These are phyloP conservation scores for Penicillium cataractarum DNA, from an alignment of 495 filamentous ascomycete genomes.

Conservation along the genomic window DNA sequence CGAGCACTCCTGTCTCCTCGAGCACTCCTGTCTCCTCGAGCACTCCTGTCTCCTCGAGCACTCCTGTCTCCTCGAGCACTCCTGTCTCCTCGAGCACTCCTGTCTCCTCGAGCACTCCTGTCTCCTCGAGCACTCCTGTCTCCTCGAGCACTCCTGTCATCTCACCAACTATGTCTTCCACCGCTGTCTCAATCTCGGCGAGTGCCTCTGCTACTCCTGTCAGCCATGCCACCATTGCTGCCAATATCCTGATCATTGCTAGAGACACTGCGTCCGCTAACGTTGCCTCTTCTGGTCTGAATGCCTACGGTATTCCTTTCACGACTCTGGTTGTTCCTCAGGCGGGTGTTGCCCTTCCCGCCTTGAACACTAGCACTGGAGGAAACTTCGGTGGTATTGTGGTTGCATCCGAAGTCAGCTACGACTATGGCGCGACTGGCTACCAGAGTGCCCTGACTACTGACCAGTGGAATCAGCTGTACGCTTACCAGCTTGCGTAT, in stretches of 20 bases:
- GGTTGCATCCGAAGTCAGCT: constrained; percentile 58
- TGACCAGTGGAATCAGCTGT: constrained; percentile 59
- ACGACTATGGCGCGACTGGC: constrained; percentile 48
- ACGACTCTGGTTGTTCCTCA: constrained; percentile 57
- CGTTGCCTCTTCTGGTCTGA: constrained; percentile 56
- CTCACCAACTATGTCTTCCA: constrained; percentile 33
- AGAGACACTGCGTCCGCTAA: constrained; percentile 49
- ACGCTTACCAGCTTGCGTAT: constrained; percentile 59
- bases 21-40: too few species aligned
- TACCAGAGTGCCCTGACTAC: constrained; percentile 59
- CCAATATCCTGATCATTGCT: constrained; percentile 62
- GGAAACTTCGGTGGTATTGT: constrained; percentile 64
- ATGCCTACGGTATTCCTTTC: constrained; percentile 65
- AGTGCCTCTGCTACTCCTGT: constrained; percentile 27
- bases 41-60: constrained; percentile 19
- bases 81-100: constrained; percentile 18
- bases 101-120: too few species aligned
- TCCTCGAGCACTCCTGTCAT: constrained; percentile 22
- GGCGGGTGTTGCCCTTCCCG: constrained; percentile 52
- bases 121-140: constrained; percentile 5
- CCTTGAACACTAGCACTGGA: constrained; percentile 47
- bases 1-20: constrained; percentile 22
- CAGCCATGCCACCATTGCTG: constrained; percentile 34
- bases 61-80: constrained; percentile 25
- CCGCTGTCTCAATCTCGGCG: constrained; percentile 23